Percentiles rank a stretch among this genome's conserved stretches.
Evolutionary conservation across 2,329 filamentous ascomycete genomes (phyloP).

Genomic region (Mycosphaerella arachidis): DNA sequence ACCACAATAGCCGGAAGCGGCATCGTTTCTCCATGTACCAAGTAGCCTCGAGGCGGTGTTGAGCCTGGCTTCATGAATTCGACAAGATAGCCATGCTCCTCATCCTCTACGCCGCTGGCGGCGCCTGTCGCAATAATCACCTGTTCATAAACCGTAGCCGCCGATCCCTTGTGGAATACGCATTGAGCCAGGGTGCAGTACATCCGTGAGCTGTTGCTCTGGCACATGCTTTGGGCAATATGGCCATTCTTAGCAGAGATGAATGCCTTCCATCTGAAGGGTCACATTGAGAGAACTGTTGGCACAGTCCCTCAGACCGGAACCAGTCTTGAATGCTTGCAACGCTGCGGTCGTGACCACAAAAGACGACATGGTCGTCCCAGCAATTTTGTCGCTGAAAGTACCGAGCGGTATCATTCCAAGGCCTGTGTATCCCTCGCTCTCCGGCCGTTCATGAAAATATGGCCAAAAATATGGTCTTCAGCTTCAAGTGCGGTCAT

Average conservation of each 20-base stretch:
- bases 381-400: no score
- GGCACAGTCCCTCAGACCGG: constrained; percentile 25
- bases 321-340: constrained; percentile 26
- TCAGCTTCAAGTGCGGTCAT: no score
- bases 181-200: constrained; percentile 44
- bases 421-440: no score
- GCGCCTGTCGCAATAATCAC: constrained; percentile 42
- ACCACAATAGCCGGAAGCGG: constrained; percentile 35
- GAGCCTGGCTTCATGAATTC: constrained; percentile 39
- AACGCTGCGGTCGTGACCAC: constrained; percentile 55
- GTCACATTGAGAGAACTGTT: constrained; percentile 23
- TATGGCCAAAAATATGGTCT: no score
- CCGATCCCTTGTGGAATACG: constrained; percentile 39
- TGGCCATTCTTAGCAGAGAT: constrained; percentile 3
- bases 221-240: constrained; percentile 17
- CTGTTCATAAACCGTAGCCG: constrained; percentile 38
- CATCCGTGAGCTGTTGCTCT: constrained; percentile 33
- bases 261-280: constrained; percentile 24
- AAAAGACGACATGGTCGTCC: no score
- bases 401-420: no score
- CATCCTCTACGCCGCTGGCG: constrained; percentile 37
- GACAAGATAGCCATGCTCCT: constrained; percentile 40
- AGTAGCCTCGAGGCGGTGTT: constrained; percentile 33
- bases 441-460: no score
- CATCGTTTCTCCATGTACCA: constrained; percentile 40